Evolutionary conservation across 1,139 yeast genomes (phyloP).

Genomic region (Blastobotrys illinoisensis): DNA sequence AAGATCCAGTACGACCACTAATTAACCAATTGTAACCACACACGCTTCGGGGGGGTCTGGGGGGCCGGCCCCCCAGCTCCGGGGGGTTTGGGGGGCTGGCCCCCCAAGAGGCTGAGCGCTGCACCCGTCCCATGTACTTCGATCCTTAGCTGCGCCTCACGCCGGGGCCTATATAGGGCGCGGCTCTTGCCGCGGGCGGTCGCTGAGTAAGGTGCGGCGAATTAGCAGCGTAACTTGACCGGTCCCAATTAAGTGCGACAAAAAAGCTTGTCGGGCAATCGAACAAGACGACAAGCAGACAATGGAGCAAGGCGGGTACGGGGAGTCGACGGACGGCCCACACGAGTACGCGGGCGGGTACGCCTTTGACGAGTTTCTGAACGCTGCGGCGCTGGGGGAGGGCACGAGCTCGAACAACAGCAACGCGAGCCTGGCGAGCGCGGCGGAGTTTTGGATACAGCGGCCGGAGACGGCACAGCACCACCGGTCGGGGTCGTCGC

Average conservation of each 20-base stretch:
- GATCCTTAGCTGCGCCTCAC: too few species aligned
- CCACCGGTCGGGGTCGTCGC: constrained; percentile 14
- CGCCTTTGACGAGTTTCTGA: background rate
- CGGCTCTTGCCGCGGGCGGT: too few species aligned
- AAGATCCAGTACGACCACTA: constrained; percentile 22
- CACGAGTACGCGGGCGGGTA: background rate
- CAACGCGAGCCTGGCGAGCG: background rate
- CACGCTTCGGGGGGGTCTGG: too few species aligned
- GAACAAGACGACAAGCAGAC: background rate
- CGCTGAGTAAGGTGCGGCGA: too few species aligned
- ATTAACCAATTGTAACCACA: too few species aligned
- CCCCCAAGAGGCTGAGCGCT: background rate
- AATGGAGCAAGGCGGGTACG: background rate
- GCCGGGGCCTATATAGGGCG: too few species aligned
- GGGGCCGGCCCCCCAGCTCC: background rate
- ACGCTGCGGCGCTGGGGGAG: background rate
- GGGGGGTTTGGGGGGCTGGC: background rate
- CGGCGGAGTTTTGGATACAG: background rate
- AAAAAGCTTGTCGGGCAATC: background rate
- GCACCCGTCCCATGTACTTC: background rate
- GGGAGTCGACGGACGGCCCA: background rate
- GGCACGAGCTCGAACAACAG: constrained; percentile 1
- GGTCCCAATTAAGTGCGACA: background rate
- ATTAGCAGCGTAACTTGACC: too few species aligned
- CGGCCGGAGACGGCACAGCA: constrained; percentile 3